A percentile compares a stretch with the other conserved stretches of the same genome.
Conservation (phyloP, 306 rosid genomes). For the Corylus heterophylla region DNA sequence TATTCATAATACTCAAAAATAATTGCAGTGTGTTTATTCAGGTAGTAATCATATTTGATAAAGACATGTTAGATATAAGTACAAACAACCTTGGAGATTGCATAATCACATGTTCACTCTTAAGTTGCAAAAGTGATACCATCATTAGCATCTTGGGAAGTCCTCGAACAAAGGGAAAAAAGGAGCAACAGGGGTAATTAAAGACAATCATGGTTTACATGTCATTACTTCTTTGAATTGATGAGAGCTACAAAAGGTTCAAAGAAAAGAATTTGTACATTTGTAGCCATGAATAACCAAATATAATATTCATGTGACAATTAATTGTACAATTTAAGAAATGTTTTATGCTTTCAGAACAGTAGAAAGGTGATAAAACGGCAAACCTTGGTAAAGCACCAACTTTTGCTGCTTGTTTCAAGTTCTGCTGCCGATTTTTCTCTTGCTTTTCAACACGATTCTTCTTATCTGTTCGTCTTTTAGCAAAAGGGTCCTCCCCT, state of each 20-base stretch:
- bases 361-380: constrained; percentile 15
- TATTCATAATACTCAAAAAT: background rate
- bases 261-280: background rate
- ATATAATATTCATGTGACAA: background rate
- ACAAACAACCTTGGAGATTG: background rate
- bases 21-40: background rate
- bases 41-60: background rate
- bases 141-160: background rate
- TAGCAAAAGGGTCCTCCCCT: constrained; percentile 84
- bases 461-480: constrained; percentile 72
- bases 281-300: background rate
- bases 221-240: background rate
- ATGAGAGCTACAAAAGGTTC: background rate
- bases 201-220: background rate
- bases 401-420: constrained; percentile 79
- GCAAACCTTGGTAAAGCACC: constrained; percentile 89
- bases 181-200: background rate
- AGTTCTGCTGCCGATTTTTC: constrained; percentile 67
- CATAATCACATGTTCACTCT: background rate
- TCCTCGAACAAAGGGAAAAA: background rate
- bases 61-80: background rate
- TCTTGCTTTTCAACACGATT: constrained; percentile 72
- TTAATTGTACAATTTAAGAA: constrained; percentile 1
- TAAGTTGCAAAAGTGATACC: background rate
- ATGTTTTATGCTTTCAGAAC: constrained; percentile 12